These are phyloP conservation scores for Cryphonectria japonica DNA, from an alignment of 2,329 filamentous ascomycete species.

Conservation along the genomic window DNA sequence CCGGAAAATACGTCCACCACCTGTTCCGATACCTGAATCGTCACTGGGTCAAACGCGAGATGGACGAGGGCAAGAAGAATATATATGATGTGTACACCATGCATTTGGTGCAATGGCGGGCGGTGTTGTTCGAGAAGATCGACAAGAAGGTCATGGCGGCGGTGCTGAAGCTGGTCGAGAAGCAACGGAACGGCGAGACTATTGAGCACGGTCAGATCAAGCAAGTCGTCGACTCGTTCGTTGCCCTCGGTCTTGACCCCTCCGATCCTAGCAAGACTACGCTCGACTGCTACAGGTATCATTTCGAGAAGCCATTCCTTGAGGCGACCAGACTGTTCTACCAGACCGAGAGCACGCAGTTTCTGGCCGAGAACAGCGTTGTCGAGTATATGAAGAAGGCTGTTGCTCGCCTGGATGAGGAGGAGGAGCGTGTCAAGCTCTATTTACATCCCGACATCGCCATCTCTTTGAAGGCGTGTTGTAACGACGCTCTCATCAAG, in stretches of 20 bases:
- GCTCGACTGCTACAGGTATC: conserved; percentile 88
- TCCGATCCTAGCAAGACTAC: conserved; percentile 92
- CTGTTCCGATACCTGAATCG: conserved; percentile 95
- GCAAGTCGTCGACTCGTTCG: conserved; percentile 93
- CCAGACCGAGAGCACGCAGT: conserved; percentile 87
- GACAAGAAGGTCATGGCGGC: conserved; percentile 91
- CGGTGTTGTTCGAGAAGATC: conserved; percentile 84
- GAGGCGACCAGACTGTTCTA: conserved; percentile 85
- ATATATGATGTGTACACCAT: conserved; percentile 98
- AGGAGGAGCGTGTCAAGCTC: conserved; percentile 89
- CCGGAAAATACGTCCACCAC: conserved; percentile 97
- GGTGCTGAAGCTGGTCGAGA: conserved; percentile 92
- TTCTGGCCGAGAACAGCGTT: conserved; percentile 94
- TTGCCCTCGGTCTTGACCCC: conserved; percentile 92
- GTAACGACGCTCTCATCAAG: conserved; percentile 86
- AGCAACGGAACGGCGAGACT: conserved; percentile 95
- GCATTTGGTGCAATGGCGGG: conserved; percentile 93
- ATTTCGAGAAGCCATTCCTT: conserved; percentile 93
- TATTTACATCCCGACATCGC: conserved; percentile 93
- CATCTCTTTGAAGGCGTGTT: conserved; percentile 79
- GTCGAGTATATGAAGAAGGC: conserved; percentile 99
- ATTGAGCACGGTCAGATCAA: conserved; percentile 98
- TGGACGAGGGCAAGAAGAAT: conserved; percentile 98
- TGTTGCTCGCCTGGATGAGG: conserved; percentile 83
- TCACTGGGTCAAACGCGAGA: conserved; percentile 98